Base-by-base conservation (phyloP, 257 asterid species). In the Rhazya stricta region DNA sequence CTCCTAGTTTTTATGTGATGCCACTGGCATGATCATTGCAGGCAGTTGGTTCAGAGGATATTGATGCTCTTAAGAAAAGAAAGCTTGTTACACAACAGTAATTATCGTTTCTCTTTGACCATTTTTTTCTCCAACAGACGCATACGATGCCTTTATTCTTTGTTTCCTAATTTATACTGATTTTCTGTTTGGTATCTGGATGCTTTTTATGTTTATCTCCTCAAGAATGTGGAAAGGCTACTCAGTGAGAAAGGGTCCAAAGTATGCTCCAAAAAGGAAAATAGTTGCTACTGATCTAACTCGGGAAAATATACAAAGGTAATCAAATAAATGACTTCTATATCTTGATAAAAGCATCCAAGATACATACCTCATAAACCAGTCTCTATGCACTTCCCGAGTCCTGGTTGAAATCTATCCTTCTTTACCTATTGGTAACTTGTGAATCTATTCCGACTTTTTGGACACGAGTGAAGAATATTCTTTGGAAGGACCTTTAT, bases 201-300 rank as follows among this genome's bases (percentile, higher is more conserved):
- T 74, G 46, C 42, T 70, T 54, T n/a, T 5, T 83, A 60, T 83
- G 67, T 71, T 77, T 76, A 58, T 74, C 46, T 67, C 76, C 43
- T 58, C 75, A 13, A 94, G 97, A 84, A 82, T 83, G 68, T 95
- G 98, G 99, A 95, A 89, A 86, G 98, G 98, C 72, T 87, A 82
- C 81, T 86, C 92, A 0, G 94, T 92, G 46, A 89, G 77, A 75
- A 92, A 89, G 80, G 99, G 99, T 74, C 96, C 99, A 4, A 81
- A 92, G 9, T 95, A 95, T 86, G 91, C 98, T 68, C 96, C 99
- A 6, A 87, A 83, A 81, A 88, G 98, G 88, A 95, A 91, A 85
- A 95, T 87, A 84, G 91, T 79, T 60, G 98, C 97, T 43, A 95
- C 99, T 50, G 99, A 92, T 83, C 86, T 95, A 69, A 91, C 96